Evolutionary conservation across 768 basidiomycete species (phyloP).

Genomic region (Lyophyllum decastes): DNA sequence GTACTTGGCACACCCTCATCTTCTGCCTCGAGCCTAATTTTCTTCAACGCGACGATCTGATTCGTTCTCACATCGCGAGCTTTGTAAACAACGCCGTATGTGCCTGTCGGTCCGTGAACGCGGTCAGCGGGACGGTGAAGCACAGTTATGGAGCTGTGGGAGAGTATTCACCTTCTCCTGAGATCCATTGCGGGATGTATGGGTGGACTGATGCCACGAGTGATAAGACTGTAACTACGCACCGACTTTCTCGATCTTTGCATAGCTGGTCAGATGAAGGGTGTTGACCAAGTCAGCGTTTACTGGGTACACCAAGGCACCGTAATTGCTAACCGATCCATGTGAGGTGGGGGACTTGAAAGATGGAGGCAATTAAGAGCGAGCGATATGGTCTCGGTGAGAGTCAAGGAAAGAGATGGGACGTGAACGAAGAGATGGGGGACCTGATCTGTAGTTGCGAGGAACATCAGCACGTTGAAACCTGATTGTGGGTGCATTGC

Average conservation of each 20-base stretch:
- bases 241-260: conserved; percentile 99
- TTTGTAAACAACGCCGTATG: conserved; percentile 98
- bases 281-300: conserved; percentile 17
- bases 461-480: conserved; percentile 3
- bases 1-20: conserved; percentile 99
- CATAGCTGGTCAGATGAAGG: conserved; percentile 61
- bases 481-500: conserved; percentile 12
- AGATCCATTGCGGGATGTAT: conserved; percentile 10
- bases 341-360: conserved; percentile 13
- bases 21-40: conserved; percentile 96
- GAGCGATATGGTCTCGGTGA: not conserved
- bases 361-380: not conserved
- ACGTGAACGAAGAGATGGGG: conserved; percentile 14
- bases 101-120: conserved; percentile 55
- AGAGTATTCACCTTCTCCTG: conserved; percentile 51
- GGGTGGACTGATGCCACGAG: not conserved
- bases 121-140: conserved; percentile 13
- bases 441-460: conserved; percentile 14
- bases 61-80: conserved; percentile 81
- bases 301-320: conserved; percentile 11
- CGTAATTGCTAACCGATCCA: conserved; percentile 45
- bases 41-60: conserved; percentile 94
- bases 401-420: conserved; percentile 13
- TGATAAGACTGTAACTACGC: conserved; percentile 39
- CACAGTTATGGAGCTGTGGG: conserved; percentile 3